Base-by-base conservation (phyloP, 179 eudicot genomes). In the Amaranthus tricolor region DNA sequence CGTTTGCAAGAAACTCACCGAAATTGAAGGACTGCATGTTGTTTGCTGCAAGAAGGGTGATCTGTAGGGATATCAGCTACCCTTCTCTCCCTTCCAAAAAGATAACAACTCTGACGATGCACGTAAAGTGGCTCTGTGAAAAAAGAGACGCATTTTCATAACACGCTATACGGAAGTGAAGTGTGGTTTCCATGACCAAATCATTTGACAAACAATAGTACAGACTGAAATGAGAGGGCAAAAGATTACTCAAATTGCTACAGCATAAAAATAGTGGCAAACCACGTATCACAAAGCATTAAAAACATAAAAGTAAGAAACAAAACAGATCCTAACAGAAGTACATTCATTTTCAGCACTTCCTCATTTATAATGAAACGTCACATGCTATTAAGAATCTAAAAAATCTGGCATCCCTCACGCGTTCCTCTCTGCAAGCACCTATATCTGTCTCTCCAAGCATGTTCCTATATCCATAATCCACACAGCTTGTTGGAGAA, bases 31-130 rank as follows among this genome's bases (percentile, higher is more conserved):
- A 95, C 97, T 52, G 99, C 95, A 72, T 93, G 99, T 62, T 95
- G 99, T 82, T 95, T 95, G 87, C 99, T 95, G 86, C 99, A 93
- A 61, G 99, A 95, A 17, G 99, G 97, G 75, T 95, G 99, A 74
- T 91, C 99, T 14, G 97, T 93, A 2, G 97, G 99, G 78, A 95
- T 89, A 51, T 95, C 99, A 53, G 97, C 97, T 53, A 95, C 89
- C 88, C 97, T 93, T 78, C 99, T 87, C 76, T 95, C 99, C 84
- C 99, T 87, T 74, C 99, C 97, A 71, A 95, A 95, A 17, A 95
- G 91, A 86, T 95, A 95, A 80, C 89, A 95, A 81, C 88, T 93
- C 76, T 95, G 93, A 76, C 97, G 96, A 86, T 95, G 99, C 60
- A 95, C 92, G 60, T 95, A 95, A 50, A 95, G 93, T n/a, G 99